Evolutionary conservation across 2,329 filamentous ascomycete species (phyloP).

Genomic region (Pseudogymnoascus destructans): DNA sequence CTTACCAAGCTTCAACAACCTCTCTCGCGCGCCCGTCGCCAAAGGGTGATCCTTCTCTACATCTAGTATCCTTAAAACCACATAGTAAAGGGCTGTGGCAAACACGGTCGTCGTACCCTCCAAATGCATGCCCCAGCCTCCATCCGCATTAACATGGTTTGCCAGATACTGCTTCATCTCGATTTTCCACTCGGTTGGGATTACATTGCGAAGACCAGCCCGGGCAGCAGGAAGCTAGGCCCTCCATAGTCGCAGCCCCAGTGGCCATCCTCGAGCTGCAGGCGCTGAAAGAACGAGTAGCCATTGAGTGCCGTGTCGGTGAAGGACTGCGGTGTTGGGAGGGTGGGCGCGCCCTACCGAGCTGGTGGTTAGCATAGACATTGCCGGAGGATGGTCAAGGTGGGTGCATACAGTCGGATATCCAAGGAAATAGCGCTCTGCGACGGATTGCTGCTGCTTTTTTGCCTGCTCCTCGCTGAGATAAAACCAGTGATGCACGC

Average conservation of each 20-base stretch:
- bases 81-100: conserved; percentile 76
- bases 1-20: too few relatives aligned
- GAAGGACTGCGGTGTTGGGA: too few relatives aligned
- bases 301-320: conserved; percentile 61
- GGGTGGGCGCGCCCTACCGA: too few relatives aligned
- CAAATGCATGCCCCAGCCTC: conserved; percentile 87
- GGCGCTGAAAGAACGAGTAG: conserved; percentile 68
- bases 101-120: conserved; percentile 83
- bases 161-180: conserved; percentile 29
- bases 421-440: too few relatives aligned
- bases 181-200: too few relatives aligned
- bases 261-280: conserved; percentile 74
- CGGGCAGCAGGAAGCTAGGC: conserved; percentile 81
- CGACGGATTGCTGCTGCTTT: too few relatives aligned
- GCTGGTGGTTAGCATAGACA: too few relatives aligned
- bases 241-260: conserved; percentile 95
- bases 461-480: too few relatives aligned
- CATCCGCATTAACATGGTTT: conserved; percentile 77
- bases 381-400: too few relatives aligned
- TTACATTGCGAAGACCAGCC: conserved; percentile 32
- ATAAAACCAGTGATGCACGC: too few relatives aligned
- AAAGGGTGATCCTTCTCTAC: conserved; percentile 67
- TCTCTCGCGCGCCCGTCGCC: too few relatives aligned
- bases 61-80: conserved; percentile 61
- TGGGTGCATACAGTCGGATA: too few relatives aligned